Percentiles rank a stretch among this genome's conserved stretches.
Conservation (phyloP, 1,139 yeast genomes). For the Geotrichum siamense region DNA sequence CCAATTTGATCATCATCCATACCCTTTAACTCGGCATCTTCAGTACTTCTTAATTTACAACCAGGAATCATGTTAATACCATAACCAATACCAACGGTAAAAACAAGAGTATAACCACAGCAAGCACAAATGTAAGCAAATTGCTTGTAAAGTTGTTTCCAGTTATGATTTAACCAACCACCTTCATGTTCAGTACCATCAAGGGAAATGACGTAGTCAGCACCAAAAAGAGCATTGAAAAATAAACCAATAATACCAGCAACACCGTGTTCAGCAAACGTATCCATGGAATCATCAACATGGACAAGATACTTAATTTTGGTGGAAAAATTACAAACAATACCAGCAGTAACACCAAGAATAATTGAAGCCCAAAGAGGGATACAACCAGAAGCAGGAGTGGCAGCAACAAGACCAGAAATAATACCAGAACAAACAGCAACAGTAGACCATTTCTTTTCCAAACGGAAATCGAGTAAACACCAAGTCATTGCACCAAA, state of each 20-base stretch:
- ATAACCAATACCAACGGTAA: slow-evolving; percentile 71
- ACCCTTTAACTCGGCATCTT: slow-evolving; percentile 81
- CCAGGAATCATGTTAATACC: slow-evolving; percentile 77
- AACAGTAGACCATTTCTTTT: slow-evolving; percentile 88
- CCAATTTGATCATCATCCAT: slow-evolving; percentile 97
- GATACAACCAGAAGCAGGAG: slow-evolving; percentile 87
- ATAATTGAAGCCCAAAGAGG: slow-evolving; percentile 89
- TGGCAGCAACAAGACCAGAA: slow-evolving; percentile 93
- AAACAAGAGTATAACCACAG: slow-evolving; percentile 65
- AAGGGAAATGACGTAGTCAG: slow-evolving; percentile 80
- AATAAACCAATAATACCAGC: slow-evolving; percentile 88
- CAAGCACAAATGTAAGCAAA: slow-evolving; percentile 74
- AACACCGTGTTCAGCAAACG: slow-evolving; percentile 95
- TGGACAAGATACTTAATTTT: slow-evolving; percentile 71
- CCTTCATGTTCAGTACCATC: slow-evolving; percentile 78
- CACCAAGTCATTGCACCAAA: slow-evolving; percentile 94
- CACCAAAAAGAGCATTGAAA: slow-evolving; percentile 83
- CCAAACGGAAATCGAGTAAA: slow-evolving; percentile 76
- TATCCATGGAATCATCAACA: slow-evolving; percentile 91
- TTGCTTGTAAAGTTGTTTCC: slow-evolving; percentile 86
- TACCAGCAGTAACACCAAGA: slow-evolving; percentile 73
- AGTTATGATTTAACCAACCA: slow-evolving; percentile 89
- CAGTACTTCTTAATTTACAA: slow-evolving; percentile 68
- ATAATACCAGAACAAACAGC: slow-evolving; percentile 93
- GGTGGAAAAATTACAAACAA: slow-evolving; percentile 84